Evolutionary conservation across 1,139 yeast genomes (phyloP).

Genomic region (Pichia sp.): DNA sequence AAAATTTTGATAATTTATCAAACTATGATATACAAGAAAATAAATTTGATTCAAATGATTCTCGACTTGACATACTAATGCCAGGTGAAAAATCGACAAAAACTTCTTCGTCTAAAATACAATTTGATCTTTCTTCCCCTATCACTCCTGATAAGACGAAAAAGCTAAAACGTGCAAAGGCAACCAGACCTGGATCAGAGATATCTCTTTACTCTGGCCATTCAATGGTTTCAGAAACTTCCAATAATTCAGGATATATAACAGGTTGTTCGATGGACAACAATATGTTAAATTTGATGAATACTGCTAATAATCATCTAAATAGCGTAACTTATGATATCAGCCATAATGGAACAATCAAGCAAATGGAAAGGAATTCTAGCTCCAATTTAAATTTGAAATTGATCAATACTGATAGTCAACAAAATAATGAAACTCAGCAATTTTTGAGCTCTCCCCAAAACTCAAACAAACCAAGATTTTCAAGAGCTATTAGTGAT

Average conservation of each 20-base stretch:
- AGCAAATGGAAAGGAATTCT: background rate
- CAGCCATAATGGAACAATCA: background rate
- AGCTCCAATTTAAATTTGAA: background rate
- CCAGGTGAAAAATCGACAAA: constrained; percentile 1
- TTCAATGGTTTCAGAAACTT: constrained; percentile 29
- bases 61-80: background rate
- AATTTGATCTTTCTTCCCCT: background rate
- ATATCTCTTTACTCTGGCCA: constrained; percentile 27
- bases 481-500: constrained; percentile 27
- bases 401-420: background rate
- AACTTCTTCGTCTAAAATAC: background rate
- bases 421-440: background rate
- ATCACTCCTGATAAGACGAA: background rate
- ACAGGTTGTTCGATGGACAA: constrained; percentile 30
- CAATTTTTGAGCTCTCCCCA: constrained; percentile 12
- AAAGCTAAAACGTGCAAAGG: constrained; percentile 5
- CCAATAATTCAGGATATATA: constrained; percentile 29
- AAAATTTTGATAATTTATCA: no score
- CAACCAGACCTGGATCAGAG: constrained; percentile 26
- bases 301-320: background rate
- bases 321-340: background rate
- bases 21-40: no score
- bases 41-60: background rate
- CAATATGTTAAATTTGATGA: background rate
- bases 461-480: constrained; percentile 17